Evolutionary conservation across 169 alveolate species (phyloP), one percentile per base, ranked within the genome.

Genomic region (Condylostoma magnum): DNA sequence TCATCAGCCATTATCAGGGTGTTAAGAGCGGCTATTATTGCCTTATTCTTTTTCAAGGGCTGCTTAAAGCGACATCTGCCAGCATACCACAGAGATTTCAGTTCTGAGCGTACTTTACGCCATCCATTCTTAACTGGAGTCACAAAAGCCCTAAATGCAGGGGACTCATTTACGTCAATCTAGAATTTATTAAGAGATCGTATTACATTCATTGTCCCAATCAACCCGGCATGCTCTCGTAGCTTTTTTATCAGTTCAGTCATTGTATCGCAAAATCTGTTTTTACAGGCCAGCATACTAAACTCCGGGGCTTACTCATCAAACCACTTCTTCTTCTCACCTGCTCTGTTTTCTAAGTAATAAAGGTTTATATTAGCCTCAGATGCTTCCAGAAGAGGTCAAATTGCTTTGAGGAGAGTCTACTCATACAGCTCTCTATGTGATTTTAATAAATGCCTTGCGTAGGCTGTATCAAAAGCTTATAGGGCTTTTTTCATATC

Each of bases 261-360:
- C 73, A 63, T 63, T 1, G 73, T 33, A n/a, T 63, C 73, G 3
- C 47, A 34, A 44, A 63, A 63, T 28, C 30, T 63, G 25, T 38
- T n/a, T 44, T 43, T 63, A 37, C 30, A n/a, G 30, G 73, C 73
- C 6, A 28, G 38, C 4, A 63, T 20, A 10, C 73, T 20, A 28
- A 63, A 63, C 4, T 38, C 60, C 22, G 73, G 73, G n/a, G 73
- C 73, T 0, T 54, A 3, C 2, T 63, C 60, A 28, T 43, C 46
- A 22, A 63, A 63, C 73, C 73, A 63, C 60, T 63, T 63, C 15
- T 57, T 22, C 33, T 63, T 63, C 27, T 63, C 73, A 27, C 46
- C 58, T 10, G 56, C 58, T 43, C 73, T 37, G 60, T 63, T 41
- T 44, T 63, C 58, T 37, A 63, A 37, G 28, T 63, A 63, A 28